Percentiles rank a stretch among this genome's conserved stretches.
Conservation (phyloP, 805 yeast genomes). For the Sungouiella thailandica region DNA sequence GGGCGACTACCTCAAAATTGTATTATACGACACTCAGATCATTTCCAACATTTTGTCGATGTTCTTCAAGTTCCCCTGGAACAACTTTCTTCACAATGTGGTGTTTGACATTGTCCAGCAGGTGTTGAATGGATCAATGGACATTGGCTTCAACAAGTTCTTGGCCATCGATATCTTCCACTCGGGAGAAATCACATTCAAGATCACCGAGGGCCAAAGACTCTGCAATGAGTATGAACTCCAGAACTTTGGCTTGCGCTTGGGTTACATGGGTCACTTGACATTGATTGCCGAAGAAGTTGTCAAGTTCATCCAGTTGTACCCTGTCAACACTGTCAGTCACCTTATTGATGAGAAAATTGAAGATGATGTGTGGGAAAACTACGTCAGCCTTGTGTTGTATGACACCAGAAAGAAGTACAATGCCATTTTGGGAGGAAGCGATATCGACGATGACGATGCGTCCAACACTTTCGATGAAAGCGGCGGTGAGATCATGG, state of each 20-base stretch:
- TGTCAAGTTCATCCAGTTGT: slow-evolving; percentile 25
- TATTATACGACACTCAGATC: slow-evolving; percentile 40
- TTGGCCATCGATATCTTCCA: slow-evolving; percentile 57
- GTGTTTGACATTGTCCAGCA: slow-evolving; percentile 46
- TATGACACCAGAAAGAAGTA: slow-evolving; percentile 91
- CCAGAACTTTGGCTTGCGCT: slow-evolving; percentile 21
- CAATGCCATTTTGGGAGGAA: slow-evolving; percentile 89
- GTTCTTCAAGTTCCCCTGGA: slow-evolving; percentile 46
- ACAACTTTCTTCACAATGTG: slow-evolving; percentile 43
- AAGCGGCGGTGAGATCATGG: slow-evolving; percentile 35
- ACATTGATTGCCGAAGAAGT: slow-evolving; percentile 29
- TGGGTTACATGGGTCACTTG: slow-evolving; percentile 30
- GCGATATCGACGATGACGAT: slow-evolving; percentile 36
- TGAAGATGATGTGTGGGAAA: slow-evolving; percentile 59
- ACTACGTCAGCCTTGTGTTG: slow-evolving; percentile 75
- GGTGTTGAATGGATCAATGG: slow-evolving; percentile 44
- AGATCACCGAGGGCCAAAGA: slow-evolving; percentile 43
- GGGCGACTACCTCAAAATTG: slow-evolving; percentile 39
- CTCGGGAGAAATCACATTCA: slow-evolving; percentile 36
- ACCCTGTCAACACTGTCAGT: slow-evolving; percentile 38
- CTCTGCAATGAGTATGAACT: slow-evolving; percentile 23
- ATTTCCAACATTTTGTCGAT: slow-evolving; percentile 36
- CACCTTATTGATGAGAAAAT: slow-evolving; percentile 33
- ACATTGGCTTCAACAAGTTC: slow-evolving; percentile 43
- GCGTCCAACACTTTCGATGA: slow-evolving; percentile 22